These are phyloP conservation scores for Lichenothelia convexa DNA, from an alignment of 495 filamentous ascomycete species.

Conservation along the genomic window DNA sequence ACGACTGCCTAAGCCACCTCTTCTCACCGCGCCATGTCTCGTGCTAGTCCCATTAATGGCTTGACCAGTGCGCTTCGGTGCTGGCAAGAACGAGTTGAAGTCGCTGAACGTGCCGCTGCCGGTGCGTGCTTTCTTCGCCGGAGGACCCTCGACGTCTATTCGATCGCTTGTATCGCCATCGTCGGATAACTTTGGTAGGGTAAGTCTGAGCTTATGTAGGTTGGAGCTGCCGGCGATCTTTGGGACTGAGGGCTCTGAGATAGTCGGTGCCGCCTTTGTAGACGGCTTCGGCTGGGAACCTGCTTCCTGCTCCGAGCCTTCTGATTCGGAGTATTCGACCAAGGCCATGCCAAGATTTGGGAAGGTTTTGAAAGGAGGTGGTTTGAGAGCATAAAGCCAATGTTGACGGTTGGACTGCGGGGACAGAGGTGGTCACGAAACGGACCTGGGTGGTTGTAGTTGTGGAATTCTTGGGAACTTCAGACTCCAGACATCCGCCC, in stretches of 20 bases:
- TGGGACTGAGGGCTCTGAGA: slow-evolving; percentile 38
- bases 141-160: slow-evolving; percentile 35
- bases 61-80: slow-evolving; percentile 49
- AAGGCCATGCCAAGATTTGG: slow-evolving; percentile 18
- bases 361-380: background rate
- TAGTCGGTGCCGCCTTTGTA: slow-evolving; percentile 1
- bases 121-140: slow-evolving; percentile 49
- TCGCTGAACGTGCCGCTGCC: slow-evolving; percentile 44
- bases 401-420: background rate
- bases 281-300: slow-evolving; percentile 19
- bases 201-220: slow-evolving; percentile 66
- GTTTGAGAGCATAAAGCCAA: background rate
- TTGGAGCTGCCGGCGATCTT: slow-evolving; percentile 64
- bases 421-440: too few relatives aligned
- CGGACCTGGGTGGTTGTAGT: too few relatives aligned
- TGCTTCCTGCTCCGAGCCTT: slow-evolving; percentile 47
- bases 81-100: slow-evolving; percentile 75
- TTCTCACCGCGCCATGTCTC: slow-evolving; percentile 20
- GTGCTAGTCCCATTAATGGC: slow-evolving; percentile 14
- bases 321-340: slow-evolving; percentile 46
- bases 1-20: slow-evolving; percentile 26
- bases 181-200: slow-evolving; percentile 36
- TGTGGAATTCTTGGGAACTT: too few relatives aligned
- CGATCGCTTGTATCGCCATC: slow-evolving; percentile 16
- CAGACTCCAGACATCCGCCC: too few relatives aligned